Evolutionary conservation across 305 asterid genomes (phyloP), one percentile per base, ranked within the genome.

Genomic region (Euphrasia arctica): DNA sequence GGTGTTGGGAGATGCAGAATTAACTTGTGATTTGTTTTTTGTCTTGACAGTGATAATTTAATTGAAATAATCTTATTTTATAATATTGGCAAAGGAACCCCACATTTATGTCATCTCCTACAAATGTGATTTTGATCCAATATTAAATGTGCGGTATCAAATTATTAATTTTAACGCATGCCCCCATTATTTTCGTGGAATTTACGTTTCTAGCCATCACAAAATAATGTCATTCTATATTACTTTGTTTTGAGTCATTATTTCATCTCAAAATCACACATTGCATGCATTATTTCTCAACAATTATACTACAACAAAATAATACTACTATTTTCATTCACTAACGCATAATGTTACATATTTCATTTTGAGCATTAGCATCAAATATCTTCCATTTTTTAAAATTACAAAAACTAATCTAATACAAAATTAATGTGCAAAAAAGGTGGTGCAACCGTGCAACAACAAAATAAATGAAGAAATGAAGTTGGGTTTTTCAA

Each of bases 1-100:
- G 64, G 58, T 66, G 67, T 83, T 75, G 95, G 88, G 84, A 88
- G 84, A 47, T 70, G 84, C 67, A 75, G 72, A 67, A 5, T 69
- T 71, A 52, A 28, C 59, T 8, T 66, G 43, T 50, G 52, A 63
- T 67, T 76, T 74, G 65, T 31, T 62, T 62, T 71, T 54, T 57
- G 45, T 60, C 60, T 75, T 77, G 83, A 75, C 85, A 68, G 73
- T 79, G 78, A 74, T 70, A 67, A 70, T 67, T 66, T 47, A 69
- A n/a, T 71, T 68, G 66, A 25, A 62, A 47, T 43, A 9, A 55
- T 13, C 36, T 58, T 15, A 65, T 8, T 50, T 62, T 18, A 18
- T 18, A 18, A 18, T 18, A 18, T 39, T 39, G 11, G 3, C 66
- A n/a, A 73, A 45, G 71, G 63, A 68, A 70, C 68, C 77, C 78